A percentile compares a stretch with the other conserved stretches of the same genome.
These are phyloP conservation scores for Talaromyces sp. DNA, from an alignment of 2,329 filamentous ascomycete genomes.

Conservation along the genomic window DNA sequence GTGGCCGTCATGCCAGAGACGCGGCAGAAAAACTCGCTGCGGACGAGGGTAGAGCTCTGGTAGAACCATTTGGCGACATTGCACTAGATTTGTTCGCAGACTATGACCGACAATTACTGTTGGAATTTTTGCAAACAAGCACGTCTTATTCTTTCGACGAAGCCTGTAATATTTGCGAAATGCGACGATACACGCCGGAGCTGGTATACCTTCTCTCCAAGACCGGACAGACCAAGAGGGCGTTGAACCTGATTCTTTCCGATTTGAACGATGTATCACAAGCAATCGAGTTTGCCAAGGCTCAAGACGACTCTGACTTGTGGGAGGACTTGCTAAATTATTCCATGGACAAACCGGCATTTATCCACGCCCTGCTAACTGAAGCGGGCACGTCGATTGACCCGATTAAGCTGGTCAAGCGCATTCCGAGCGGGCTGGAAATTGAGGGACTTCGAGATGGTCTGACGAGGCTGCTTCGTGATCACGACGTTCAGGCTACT, in stretches of 20 bases:
- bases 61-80: constrained; percentile 82
- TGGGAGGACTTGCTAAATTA: constrained; percentile 95
- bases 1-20: constrained; percentile 32
- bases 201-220: constrained; percentile 95
- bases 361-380: constrained; percentile 85
- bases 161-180: constrained; percentile 68
- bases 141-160: constrained; percentile 83
- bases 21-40: constrained; percentile 44
- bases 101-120: constrained; percentile 72
- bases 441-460: constrained; percentile 87
- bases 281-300: constrained; percentile 90
- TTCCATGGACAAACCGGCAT: constrained; percentile 94
- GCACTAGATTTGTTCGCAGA: constrained; percentile 80
- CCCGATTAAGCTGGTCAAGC: constrained; percentile 79
- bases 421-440: constrained; percentile 88
- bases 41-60: constrained; percentile 58
- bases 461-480: constrained; percentile 82
- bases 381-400: constrained; percentile 93
- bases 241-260: constrained; percentile 87
- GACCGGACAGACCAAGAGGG: constrained; percentile 87
- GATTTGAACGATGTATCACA: constrained; percentile 85
- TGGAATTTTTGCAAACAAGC: constrained; percentile 79
- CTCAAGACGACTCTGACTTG: constrained; percentile 82
- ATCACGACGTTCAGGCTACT: constrained; percentile 91
- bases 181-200: constrained; percentile 75